These are phyloP conservation scores for Suillus decipiens DNA, from an alignment of 768 basidiomycete genomes.

Conservation along the genomic window DNA sequence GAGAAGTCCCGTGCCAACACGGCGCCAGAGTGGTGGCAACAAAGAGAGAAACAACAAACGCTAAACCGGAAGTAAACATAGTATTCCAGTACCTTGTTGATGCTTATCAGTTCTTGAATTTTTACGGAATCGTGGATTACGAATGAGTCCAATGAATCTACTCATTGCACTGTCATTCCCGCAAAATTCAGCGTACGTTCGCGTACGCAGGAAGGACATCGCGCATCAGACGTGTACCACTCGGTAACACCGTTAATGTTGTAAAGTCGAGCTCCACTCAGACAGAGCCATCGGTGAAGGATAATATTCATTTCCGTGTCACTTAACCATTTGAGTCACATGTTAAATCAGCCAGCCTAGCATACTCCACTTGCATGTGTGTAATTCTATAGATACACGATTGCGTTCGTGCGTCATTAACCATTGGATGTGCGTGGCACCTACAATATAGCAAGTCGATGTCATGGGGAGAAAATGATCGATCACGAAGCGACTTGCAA, in stretches of 20 bases:
- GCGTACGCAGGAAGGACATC: not conserved
- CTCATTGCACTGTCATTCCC: not conserved
- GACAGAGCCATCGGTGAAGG: not conserved
- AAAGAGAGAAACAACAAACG: conserved; percentile 29
- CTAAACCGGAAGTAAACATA: conserved; percentile 1
- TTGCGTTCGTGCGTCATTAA: too few species aligned
- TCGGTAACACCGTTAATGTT: not conserved
- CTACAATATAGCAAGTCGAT: too few species aligned
- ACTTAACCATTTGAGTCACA: too few species aligned
- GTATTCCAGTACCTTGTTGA: not conserved
- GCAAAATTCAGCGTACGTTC: not conserved
- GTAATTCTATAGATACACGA: too few species aligned
- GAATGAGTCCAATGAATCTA: not conserved
- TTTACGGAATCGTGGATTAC: not conserved
- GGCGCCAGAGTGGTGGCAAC: conserved; percentile 33
- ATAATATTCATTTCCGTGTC: not conserved
- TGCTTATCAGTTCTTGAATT: not conserved
- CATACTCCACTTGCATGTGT: too few species aligned
- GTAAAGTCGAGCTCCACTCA: too few species aligned
- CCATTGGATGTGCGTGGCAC: too few species aligned
- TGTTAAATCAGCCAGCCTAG: too few species aligned
- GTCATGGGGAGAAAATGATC: too few species aligned
- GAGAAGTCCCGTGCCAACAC: conserved; percentile 24
- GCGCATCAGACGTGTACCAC: not conserved
- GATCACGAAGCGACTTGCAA: too few species aligned